These are phyloP conservation scores for Capillidium rhysosporum DNA, from an alignment of 371 early-diverging fungal species.

Conservation along the genomic window DNA sequence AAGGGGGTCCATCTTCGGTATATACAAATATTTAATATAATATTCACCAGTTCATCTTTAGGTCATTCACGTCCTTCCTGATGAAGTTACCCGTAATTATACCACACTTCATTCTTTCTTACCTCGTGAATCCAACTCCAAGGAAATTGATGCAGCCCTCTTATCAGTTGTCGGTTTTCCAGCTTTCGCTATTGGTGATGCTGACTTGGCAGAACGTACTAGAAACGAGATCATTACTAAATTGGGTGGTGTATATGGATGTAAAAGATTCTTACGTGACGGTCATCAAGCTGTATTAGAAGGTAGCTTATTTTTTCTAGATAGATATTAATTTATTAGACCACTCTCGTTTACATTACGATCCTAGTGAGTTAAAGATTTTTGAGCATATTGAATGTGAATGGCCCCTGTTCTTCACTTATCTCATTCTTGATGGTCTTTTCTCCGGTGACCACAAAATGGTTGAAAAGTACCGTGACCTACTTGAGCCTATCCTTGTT, in stretches of 20 bases:
- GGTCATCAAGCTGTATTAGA: conserved; percentile 76
- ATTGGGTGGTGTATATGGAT: conserved; percentile 66
- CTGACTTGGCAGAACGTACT: conserved; percentile 36
- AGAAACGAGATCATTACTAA: conserved; percentile 58
- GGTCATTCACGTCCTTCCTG: conserved; percentile 67
- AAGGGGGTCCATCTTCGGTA: conserved; percentile 62
- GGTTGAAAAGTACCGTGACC: conserved; percentile 45
- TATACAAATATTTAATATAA: conserved; percentile 7
- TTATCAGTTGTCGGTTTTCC: conserved; percentile 75
- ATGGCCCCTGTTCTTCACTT: conserved; percentile 85
- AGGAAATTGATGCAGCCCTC: conserved; percentile 76
- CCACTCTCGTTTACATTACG: conserved; percentile 55
- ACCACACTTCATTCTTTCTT: conserved; percentile 60
- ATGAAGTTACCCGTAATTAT: conserved; percentile 69
- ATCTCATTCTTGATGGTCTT: conserved; percentile 63
- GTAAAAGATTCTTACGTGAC: conserved; percentile 74
- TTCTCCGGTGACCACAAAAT: conserved; percentile 44
- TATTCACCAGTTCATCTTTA: conserved; percentile 8
- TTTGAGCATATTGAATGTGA: conserved; percentile 79
- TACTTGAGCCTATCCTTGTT: conserved; percentile 44
- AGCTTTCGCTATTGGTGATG: conserved; percentile 67
- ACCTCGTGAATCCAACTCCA: conserved; percentile 76
- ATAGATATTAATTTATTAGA: conserved; percentile 15
- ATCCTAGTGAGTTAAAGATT: conserved; percentile 62
- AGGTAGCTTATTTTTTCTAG: conserved; percentile 8